Conservation (phyloP, 2,329 filamentous ascomycete genomes). For the Xylariaceae sp. region DNA sequence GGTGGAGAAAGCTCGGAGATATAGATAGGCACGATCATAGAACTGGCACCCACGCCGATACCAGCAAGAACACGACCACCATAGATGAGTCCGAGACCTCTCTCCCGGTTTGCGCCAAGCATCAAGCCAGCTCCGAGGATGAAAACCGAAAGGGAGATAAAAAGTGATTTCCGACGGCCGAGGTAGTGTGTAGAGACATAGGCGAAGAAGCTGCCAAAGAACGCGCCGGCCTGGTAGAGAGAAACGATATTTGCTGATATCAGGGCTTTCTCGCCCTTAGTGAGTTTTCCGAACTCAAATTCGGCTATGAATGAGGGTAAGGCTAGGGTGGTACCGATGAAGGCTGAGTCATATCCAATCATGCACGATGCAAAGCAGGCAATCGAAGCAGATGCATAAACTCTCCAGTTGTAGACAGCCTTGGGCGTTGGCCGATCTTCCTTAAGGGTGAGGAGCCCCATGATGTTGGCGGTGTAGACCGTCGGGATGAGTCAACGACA, state of each 20-base stretch:
- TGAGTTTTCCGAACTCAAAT: conserved; percentile 66
- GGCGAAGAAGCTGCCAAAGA: conserved; percentile 77
- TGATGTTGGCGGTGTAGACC: conserved; percentile 31
- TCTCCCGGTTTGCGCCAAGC: conserved; percentile 66
- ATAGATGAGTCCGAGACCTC: conserved; percentile 69
- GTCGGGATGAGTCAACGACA: conserved; percentile 6
- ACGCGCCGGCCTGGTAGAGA: conserved; percentile 81
- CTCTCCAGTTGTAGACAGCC: conserved; percentile 66
- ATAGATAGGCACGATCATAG: conserved; percentile 68
- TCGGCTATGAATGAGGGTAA: conserved; percentile 72
- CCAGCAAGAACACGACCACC: conserved; percentile 68
- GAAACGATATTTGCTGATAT: conserved; percentile 79
- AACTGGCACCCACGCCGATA: conserved; percentile 66
- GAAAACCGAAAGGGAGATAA: conserved; percentile 68
- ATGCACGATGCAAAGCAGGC: conserved; percentile 63
- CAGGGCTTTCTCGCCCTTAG: conserved; percentile 55
- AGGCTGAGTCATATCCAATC: conserved; percentile 72
- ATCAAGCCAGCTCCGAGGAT: conserved; percentile 74
- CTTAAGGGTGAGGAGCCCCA: conserved; percentile 56
- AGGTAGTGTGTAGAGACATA: conserved; percentile 70
- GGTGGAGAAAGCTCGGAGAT: conserved; percentile 66
- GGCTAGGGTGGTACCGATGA: conserved; percentile 78
- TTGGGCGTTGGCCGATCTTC: conserved; percentile 64
- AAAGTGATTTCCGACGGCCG: conserved; percentile 69
- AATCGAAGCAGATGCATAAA: conserved; percentile 59